Base-by-base conservation (phyloP, 2,329 filamentous ascomycete species). In the Fusarium pseudonygamai region DNA sequence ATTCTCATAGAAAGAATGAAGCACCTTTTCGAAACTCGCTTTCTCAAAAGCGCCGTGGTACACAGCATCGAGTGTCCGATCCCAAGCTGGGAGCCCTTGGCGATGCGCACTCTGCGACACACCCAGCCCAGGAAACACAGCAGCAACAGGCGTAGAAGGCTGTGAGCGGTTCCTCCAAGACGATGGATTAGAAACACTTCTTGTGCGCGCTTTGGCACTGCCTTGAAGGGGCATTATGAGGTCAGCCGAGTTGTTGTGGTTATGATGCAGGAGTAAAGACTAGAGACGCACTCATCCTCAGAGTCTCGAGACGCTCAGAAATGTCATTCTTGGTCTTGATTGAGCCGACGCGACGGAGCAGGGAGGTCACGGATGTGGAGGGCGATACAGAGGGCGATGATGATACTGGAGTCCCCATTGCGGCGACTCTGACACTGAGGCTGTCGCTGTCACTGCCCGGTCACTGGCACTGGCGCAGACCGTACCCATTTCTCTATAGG, bases 11-110 rank as follows among this genome's bases (percentile, higher is more conserved):
- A 81, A 80, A 5, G 69, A 58, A n/a, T 46, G 12, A 5, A 81
- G 71, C 4, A 72, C 73, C 5, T 64, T 40, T 7, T 50, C 64
- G 28, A 80, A 80, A 2, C 39, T 42, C 0, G 43, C 32, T 5
- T 49, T 50, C 11, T 71, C 60, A 4, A 64, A 53, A 13, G 76
- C 26, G 5, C 71, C 65, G 53, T 83, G 80, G 45, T 79, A 82
- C n/a, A 83, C 78, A 11, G 81, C 67, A 32, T 84, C 82, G n/a
- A 82, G 69, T 15, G 75, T 75, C 5, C 82, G 79, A 52, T 84
- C 79, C 82, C 82, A 84, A 1, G 82, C 71, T 4, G 81, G 80
- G 12, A 78, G 73, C 14, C 57, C 55, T 8, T 49, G 52, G 20
- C 69, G 67, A 28, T 68, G 71, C n/a, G 63, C 24, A 36, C 39